Conservation (phyloP, 75 land plant genomes). For the Picea sitchensis region DNA sequence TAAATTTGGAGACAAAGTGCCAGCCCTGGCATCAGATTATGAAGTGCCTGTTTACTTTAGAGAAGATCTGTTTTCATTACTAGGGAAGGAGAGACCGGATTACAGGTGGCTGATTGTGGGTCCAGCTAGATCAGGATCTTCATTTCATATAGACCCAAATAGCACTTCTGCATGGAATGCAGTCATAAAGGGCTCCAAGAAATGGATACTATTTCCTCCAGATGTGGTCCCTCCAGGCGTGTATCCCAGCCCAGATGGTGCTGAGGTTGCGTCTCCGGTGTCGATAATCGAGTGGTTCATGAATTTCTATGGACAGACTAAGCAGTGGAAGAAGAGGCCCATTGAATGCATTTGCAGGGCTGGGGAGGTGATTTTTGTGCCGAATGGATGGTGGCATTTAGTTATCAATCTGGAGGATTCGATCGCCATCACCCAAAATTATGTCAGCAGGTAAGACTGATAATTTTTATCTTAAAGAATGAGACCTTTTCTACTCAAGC, state of each 20-base stretch:
- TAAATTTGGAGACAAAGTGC: slow-evolving; percentile 18
- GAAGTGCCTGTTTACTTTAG: slow-evolving; percentile 75
- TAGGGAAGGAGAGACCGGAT: slow-evolving; percentile 83
- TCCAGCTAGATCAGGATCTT: slow-evolving; percentile 77
- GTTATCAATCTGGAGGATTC: slow-evolving; percentile 97
- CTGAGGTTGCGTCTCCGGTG: slow-evolving; percentile 48
- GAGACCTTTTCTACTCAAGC: background rate
- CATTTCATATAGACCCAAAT: slow-evolving; percentile 91
- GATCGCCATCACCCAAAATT: slow-evolving; percentile 94
- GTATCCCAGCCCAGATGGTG: slow-evolving; percentile 92
- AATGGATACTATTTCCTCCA: slow-evolving; percentile 94
- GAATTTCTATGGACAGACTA: slow-evolving; percentile 42
- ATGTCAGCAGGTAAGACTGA: slow-evolving; percentile 75
- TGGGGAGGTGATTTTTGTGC: slow-evolving; percentile 47
- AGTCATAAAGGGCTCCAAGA: slow-evolving; percentile 86
- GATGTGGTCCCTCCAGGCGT: slow-evolving; percentile 93
- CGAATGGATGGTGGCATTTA: slow-evolving; percentile 76
- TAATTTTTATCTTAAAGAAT: background rate
- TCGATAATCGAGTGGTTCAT: slow-evolving; percentile 56
- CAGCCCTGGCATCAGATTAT: slow-evolving; percentile 58
- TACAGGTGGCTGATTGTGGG: slow-evolving; percentile 91
- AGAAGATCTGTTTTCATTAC: slow-evolving; percentile 80
- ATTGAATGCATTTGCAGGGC: slow-evolving; percentile 47
- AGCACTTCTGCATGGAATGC: slow-evolving; percentile 99
- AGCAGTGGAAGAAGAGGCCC: slow-evolving; percentile 34